Percentiles rank a stretch among this genome's conserved stretches.
Evolutionary conservation across 2,329 filamentous ascomycete genomes (phyloP).

Genomic region (Simplicillium aogashimaense): DNA sequence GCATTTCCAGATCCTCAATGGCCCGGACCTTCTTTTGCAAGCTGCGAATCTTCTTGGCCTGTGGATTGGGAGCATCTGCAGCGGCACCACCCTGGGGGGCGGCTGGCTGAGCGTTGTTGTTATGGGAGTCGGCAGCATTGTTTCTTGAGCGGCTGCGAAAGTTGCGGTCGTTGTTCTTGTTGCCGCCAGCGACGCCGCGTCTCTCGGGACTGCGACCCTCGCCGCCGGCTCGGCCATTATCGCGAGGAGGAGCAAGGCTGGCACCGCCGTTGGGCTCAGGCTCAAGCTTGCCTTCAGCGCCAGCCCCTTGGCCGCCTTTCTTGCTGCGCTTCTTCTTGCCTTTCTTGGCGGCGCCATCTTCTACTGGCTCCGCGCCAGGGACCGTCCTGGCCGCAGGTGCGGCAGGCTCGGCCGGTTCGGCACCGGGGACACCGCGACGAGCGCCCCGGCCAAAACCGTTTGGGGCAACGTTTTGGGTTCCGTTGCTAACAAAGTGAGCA

Average conservation of each 20-base stretch:
- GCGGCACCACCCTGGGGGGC: constrained; percentile 28
- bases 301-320: constrained; percentile 65
- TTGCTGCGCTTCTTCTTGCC: constrained; percentile 98
- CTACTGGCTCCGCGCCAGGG: constrained; percentile 51
- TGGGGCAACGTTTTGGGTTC: constrained; percentile 55
- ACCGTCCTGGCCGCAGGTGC: constrained; percentile 61
- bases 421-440: constrained; percentile 77
- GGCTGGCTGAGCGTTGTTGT: constrained; percentile 27
- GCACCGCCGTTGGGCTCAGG: constrained; percentile 34
- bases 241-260: constrained; percentile 35
- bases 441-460: constrained; percentile 68
- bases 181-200: constrained; percentile 30
- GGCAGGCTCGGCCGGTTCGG: constrained; percentile 58
- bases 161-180: constrained; percentile 25
- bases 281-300: constrained; percentile 32
- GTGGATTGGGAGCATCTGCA: constrained; percentile 49
- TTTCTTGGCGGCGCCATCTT: constrained; percentile 70
- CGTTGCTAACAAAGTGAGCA: constrained; percentile 73
- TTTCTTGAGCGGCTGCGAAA: constrained; percentile 49
- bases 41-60: constrained; percentile 89
- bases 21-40: constrained; percentile 95
- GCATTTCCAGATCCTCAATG: constrained; percentile 97
- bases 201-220: constrained; percentile 59
- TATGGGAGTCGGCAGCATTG: constrained; percentile 33
- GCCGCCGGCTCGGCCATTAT: constrained; percentile 34